A percentile compares a stretch with the other conserved stretches of the same genome.
These are phyloP conservation scores for Vigna mungo DNA, from an alignment of 306 rosid species.

Conservation along the genomic window DNA sequence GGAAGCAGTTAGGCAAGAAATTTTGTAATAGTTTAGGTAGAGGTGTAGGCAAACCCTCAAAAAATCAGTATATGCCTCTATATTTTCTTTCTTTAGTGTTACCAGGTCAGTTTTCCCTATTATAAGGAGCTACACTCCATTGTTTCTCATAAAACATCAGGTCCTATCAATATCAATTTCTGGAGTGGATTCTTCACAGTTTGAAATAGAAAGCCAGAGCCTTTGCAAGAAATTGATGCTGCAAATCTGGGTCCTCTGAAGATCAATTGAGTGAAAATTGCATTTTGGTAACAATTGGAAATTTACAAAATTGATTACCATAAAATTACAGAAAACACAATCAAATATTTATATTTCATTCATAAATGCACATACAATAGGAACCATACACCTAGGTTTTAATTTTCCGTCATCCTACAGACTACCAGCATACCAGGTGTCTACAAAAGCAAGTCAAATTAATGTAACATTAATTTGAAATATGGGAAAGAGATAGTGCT, in stretches of 20 bases:
- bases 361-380: neutral
- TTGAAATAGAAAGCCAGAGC: neutral
- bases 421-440: neutral
- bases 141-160: slow-evolving; percentile 5
- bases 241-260: neutral
- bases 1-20: neutral
- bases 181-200: slow-evolving; percentile 1
- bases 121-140: neutral
- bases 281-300: slow-evolving; percentile 7
- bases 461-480: slow-evolving; percentile 19
- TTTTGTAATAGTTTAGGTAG: neutral
- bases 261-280: slow-evolving; percentile 14
- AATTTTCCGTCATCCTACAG: neutral
- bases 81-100: neutral
- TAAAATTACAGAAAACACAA: neutral
- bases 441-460: slow-evolving; percentile 12
- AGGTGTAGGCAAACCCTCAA: neutral
- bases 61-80: no score
- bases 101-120: neutral
- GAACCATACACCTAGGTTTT: slow-evolving; percentile 1
- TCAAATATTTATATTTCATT: neutral
- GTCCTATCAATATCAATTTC: slow-evolving; percentile 19
- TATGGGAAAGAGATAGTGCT: neutral
- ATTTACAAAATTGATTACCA: neutral
- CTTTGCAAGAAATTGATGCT: slow-evolving; percentile 14